phyloP scores from a whole-genome alignment of 306 rosid species.

The Cicer chorassanicum region DNA sequence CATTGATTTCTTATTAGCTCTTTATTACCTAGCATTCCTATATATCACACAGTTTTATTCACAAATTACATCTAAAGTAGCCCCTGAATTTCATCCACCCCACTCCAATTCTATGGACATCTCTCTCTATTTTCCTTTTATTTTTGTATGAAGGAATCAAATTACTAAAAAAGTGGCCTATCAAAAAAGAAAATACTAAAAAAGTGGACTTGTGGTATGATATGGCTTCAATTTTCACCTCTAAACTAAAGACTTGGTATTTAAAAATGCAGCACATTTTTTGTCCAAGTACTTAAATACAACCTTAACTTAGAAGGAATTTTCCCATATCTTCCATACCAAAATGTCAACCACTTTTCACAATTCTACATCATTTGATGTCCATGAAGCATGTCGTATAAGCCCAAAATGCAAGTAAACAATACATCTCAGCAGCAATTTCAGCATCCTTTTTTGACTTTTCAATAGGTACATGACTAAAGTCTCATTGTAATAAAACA shows the following conservation, averaged over 20 bases:
- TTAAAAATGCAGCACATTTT: constrained; percentile 8
- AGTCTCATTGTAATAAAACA: background rate
- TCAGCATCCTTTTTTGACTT: background rate
- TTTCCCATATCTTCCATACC: constrained; percentile 32
- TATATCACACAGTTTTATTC: constrained; percentile 4
- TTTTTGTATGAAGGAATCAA: background rate
- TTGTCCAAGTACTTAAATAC: constrained; percentile 4
- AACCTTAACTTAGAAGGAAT: constrained; percentile 29
- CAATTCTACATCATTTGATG: constrained; percentile 10
- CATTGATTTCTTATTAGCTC: background rate
- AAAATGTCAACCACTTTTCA: background rate
- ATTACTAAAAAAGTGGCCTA: background rate
- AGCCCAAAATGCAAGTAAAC: constrained; percentile 22
- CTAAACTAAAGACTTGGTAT: background rate
- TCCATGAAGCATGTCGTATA: background rate
- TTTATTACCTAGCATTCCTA: background rate
- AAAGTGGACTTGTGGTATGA: background rate
- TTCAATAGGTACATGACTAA: background rate
- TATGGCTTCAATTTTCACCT: constrained; percentile 2
- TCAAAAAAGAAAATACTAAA: background rate
- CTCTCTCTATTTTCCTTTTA: background rate
- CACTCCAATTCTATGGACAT: background rate
- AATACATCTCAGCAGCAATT: constrained; percentile 14
- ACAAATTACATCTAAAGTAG: background rate
- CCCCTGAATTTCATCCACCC: background rate